Conservation (phyloP, 352 stramenopile genomes). For the Phytopythium helicoides region DNA sequence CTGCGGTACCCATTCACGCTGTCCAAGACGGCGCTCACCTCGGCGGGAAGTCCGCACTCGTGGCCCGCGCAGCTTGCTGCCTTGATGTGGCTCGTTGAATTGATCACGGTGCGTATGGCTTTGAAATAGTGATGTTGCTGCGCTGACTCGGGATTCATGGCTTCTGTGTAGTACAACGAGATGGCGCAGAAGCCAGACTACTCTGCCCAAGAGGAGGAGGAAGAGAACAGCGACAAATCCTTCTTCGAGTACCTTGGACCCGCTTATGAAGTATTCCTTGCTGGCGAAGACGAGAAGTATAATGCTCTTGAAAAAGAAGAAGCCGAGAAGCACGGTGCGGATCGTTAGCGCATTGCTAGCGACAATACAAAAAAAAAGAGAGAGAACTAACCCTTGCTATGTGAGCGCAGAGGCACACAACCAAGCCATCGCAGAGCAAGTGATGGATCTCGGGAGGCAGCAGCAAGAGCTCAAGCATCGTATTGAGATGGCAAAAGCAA, state of each 20-base stretch:
- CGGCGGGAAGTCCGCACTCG: constrained; percentile 94
- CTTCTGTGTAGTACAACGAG: constrained; percentile 85
- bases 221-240: constrained; percentile 79
- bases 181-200: constrained; percentile 55
- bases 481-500: constrained; percentile 64
- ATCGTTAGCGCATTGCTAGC: too few species aligned
- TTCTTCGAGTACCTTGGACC: constrained; percentile 95
- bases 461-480: constrained; percentile 61
- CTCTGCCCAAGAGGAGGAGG: constrained; percentile 56
- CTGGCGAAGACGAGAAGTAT: constrained; percentile 91
- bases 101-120: constrained; percentile 69
- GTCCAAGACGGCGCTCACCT: constrained; percentile 94
- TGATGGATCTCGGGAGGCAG: constrained; percentile 40
- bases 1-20: constrained; percentile 95
- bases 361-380: too few species aligned
- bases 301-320: constrained; percentile 84
- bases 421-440: constrained; percentile 49
- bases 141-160: too few species aligned
- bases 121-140: background rate
- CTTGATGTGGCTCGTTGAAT: constrained; percentile 97
- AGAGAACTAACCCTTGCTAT: constrained; percentile 1
- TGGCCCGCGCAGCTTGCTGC: constrained; percentile 95
- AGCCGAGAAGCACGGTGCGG: constrained; percentile 42
- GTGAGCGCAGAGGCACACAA: constrained; percentile 41
- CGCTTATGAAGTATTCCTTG: constrained; percentile 93